Evolutionary conservation across 2,329 filamentous ascomycete species (phyloP), one percentile per base, ranked within the genome.

Genomic region (Fusarium nematophilum): DNA sequence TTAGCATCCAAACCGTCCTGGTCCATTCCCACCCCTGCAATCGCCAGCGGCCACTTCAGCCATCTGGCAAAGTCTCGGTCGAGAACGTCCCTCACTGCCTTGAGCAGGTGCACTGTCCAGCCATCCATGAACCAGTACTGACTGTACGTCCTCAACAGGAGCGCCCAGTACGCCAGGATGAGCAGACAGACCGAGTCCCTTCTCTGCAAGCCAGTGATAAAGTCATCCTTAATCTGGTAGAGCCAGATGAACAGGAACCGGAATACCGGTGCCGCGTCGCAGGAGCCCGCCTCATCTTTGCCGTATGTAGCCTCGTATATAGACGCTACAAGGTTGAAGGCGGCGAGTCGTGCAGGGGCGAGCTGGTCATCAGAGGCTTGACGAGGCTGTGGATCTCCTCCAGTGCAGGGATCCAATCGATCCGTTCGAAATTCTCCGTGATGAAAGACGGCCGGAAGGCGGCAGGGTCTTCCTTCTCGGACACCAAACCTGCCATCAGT

Each of bases 301-400:
- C 47, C 47, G 27, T 34, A 50, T 3, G 30, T 50, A 2, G 47
- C 47, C n/a, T 42, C 47, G 6, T 50, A 50, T 7, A 50, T 36
- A 3, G 9, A 1, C 2, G 9, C 37, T 2, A 50, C 23, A 10
- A 25, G 9, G 14, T 50, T 33, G 14, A 50, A 36, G 11, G 47
- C 17, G 10, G 11, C n/a, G n/a, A 43, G 9, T 23, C 37, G 40
- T 14, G 39, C 33, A 4, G 47, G 37, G 7, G 37, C 37, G 15
- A 31, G 18, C 13, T 42, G 18, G 17, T 36, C 18, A n/a, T n/a
- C n/a, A n/a, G n/a, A n/a, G n/a, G n/a, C n/a, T n/a, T n/a, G n/a
- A n/a, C n/a, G n/a, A n/a, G n/a, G n/a, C n/a, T n/a, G n/a, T n/a
- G n/a, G n/a, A n/a, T n/a, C n/a, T n/a, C n/a, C n/a, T n/a, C n/a